Percentiles rank a stretch among this genome's conserved stretches.
phyloP scores from a whole-genome alignment of 2,329 filamentous ascomycete genomes.

The Meredithiella fracta region DNA sequence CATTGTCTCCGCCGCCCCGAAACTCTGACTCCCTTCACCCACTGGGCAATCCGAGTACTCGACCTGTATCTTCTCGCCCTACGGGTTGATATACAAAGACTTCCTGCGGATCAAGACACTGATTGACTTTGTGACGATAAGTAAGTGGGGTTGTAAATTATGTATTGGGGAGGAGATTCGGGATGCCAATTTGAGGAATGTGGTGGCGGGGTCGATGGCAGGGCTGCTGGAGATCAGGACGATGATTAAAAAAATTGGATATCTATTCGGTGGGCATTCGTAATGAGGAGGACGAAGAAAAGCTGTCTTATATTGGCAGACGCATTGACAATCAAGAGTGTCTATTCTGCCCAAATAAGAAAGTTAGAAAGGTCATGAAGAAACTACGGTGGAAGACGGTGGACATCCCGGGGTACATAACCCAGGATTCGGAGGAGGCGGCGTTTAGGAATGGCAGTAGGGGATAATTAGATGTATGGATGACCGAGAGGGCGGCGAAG shows the following conservation, averaged over 20 bases:
- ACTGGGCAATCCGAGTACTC: constrained; percentile 9
- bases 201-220: constrained; percentile 4
- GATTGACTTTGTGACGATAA: constrained; percentile 9
- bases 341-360: constrained; percentile 8
- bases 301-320: constrained; percentile 1
- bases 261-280: not conserved
- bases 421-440: constrained; percentile 1
- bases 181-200: not conserved
- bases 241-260: constrained; percentile 8
- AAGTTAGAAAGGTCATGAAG: constrained; percentile 4
- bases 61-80: constrained; percentile 9
- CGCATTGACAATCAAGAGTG: constrained; percentile 2
- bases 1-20: constrained; percentile 7
- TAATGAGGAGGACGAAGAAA: constrained; percentile 3
- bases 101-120: constrained; percentile 4
- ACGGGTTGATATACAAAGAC: constrained; percentile 10
- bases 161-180: constrained; percentile 8
- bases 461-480: not conserved
- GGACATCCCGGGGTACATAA: constrained; percentile 4
- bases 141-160: constrained; percentile 12
- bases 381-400: constrained; percentile 11
- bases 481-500: not conserved
- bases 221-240: constrained; percentile 9
- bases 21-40: constrained; percentile 7
- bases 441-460: not conserved